phyloP scores from a whole-genome alignment of 257 asterid genomes.

The Anisodus tanguticus region DNA sequence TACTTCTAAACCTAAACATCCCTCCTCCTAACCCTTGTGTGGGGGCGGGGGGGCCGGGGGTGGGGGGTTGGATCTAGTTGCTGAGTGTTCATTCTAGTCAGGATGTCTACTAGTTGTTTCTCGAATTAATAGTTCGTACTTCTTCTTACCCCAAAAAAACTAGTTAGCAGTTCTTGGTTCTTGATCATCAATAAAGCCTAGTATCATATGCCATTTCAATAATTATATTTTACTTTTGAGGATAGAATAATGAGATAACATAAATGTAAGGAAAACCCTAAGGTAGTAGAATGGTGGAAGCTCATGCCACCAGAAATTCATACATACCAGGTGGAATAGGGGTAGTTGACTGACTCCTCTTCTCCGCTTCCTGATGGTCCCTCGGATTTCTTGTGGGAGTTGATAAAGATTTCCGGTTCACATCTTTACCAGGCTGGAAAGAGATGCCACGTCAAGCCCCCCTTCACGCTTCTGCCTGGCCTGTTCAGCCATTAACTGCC shows the following conservation, averaged over 20 bases:
- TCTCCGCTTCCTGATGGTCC: slow-evolving; percentile 70
- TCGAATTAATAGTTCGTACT: no score
- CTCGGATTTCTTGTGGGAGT: slow-evolving; percentile 52
- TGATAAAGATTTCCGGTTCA: slow-evolving; percentile 45
- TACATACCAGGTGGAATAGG: slow-evolving; percentile 57
- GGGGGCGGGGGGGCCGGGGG: no score
- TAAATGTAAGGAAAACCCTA: not conserved
- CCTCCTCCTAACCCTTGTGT: no score
- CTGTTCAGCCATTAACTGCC: slow-evolving; percentile 84
- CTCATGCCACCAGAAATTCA: not conserved
- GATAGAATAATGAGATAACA: not conserved
- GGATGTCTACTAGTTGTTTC: no score
- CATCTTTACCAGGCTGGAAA: slow-evolving; percentile 60
- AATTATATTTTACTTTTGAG: no score
- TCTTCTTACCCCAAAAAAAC: no score
- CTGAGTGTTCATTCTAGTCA: no score
- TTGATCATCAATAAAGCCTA: not conserved
- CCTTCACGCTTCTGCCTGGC: slow-evolving; percentile 73
- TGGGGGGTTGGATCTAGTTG: no score
- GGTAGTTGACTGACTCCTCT: slow-evolving; percentile 56
- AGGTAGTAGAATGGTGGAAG: not conserved
- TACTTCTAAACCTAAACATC: no score
- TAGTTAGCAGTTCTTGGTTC: not conserved
- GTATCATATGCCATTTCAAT: not conserved
- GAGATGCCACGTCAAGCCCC: slow-evolving; percentile 43